Base-by-base conservation (phyloP, 495 filamentous ascomycete genomes). In the Oidiodendron maius region DNA sequence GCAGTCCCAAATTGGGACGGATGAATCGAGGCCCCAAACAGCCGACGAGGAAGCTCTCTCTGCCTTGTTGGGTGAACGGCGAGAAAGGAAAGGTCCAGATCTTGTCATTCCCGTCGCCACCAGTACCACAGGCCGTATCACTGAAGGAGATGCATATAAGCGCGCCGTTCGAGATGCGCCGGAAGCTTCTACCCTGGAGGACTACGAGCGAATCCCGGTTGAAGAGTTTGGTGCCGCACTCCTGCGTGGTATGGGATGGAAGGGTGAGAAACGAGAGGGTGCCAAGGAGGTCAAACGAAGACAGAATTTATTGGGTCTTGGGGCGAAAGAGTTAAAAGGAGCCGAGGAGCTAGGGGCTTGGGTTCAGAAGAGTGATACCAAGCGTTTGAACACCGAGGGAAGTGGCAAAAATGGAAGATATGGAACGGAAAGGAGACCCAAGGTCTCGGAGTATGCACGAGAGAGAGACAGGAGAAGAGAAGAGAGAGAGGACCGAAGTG, bases 181-280 rank as follows among this genome's bases (percentile, higher is more conserved):
- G 0, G 84, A 89, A 18, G 66, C 80, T 13, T 82, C 89, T 2
- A 83, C 78, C 0, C 68, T 93, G 18, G 88, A 89, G 38, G 88
- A 91, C 56, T 99, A 99, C 65, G 82, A 79, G 22, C 80, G 83
- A 3, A 78, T 95, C 10, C 91, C 94, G 0, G 88, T 97, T 28
- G 93, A 96, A 50, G 88, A 95, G 49, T 99, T 97, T 57, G 93
- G 91, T 25, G 83, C 87, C 18, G 88, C 87, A 2, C 66, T 97
- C 42, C 74, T 99, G 21, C 78, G 88, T 5, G 87, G 89, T 10
- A 94, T 96, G 82, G 93, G 93, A 3, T 96, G 91, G 91, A 87
- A 96, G 50, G 91, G 91, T 1, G 41, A 91, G 49, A 75, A 76
- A 60, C 73, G 77, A 26, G 51, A 47, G 2, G 17, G 30, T 57